These are phyloP conservation scores for Magnolia sinica DNA, from an alignment of 164 flowering plant genomes.

Conservation along the genomic window DNA sequence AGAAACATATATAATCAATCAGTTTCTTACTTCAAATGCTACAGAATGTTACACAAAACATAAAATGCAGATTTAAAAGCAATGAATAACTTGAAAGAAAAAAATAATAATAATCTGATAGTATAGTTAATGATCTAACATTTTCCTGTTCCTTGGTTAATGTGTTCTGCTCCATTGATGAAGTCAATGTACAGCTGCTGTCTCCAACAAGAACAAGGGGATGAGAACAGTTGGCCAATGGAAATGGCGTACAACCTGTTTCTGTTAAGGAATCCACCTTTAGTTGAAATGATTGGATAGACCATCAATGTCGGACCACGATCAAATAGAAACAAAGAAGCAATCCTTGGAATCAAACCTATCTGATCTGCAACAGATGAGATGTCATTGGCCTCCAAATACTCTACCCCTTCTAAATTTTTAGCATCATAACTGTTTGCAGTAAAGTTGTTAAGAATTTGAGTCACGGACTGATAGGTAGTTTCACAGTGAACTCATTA, in stretches of 20 bases:
- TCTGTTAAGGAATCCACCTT: slow-evolving; percentile 1
- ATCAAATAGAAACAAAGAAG: background rate
- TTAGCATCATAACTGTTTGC: background rate
- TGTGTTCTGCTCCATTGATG: slow-evolving; percentile 8
- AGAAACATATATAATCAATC: background rate
- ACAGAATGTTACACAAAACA: background rate
- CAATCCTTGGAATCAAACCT: slow-evolving; percentile 9
- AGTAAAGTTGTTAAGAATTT: slow-evolving; percentile 4
- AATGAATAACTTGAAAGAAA: background rate
- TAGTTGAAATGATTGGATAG: background rate
- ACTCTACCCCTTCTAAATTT: background rate
- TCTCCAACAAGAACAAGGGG: slow-evolving; percentile 7
- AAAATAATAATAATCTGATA: background rate
- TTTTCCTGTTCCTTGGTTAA: slow-evolving; percentile 12
- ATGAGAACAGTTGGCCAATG: slow-evolving; percentile 15
- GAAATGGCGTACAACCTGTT: slow-evolving; percentile 15
- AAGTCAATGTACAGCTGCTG: slow-evolving; percentile 3
- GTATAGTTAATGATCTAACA: slow-evolving; percentile 3
- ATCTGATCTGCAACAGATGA: slow-evolving; percentile 9
- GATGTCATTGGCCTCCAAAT: slow-evolving; percentile 9
- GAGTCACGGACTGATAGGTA: background rate
- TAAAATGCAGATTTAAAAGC: background rate
- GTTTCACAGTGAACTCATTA: background rate
- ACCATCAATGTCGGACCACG: background rate
- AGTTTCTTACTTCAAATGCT: background rate